Base-by-base conservation (phyloP, 2,329 filamentous ascomycete species). In the Colletotrichum lentis region DNA sequence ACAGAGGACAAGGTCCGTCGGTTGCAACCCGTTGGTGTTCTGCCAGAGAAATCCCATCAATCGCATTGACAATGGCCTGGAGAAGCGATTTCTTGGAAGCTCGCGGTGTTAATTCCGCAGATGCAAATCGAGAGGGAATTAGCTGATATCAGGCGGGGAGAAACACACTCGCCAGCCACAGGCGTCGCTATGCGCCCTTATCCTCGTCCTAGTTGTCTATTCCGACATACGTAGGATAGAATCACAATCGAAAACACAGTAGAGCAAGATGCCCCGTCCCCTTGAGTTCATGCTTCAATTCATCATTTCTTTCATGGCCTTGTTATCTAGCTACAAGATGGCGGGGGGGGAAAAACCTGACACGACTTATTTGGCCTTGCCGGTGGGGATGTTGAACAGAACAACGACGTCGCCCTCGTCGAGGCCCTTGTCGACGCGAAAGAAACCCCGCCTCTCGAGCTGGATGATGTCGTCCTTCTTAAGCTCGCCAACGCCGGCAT, bases 381-480 rank as follows among this genome's bases (percentile, higher is more conserved):
- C 86, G 5, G 85, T 88, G 7, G 86, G 86, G 62, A 88, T 87
- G 73, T 78, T 80, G 76, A 88, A 88, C 71, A 88, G 73, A 18
- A 88, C 83, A 39, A 86, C 77, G 78, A 82, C 83, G 39, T 73
- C 73, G 3, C 79, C 80, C 58, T 86, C 84, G 74, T 85, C 76
- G 35, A 86, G 78, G 11, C 83, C 83, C 80, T 87, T 87, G 80
- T 98, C 95, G 31, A 97, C 90, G 60, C 95, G 86, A 83, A 92
- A 98, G 81, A 93, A 98, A 1, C 94, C 95, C 80, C 95, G 93
- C 70, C 95, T 87, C 84, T 98, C 95, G 53, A 98, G 91, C 83
- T 98, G 96, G 73, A 98, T 93, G 70, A 98, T 95, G 73, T 97
- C 94, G 75, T 93, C 92, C 77, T 89, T 90, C 85, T 93, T 94